Evolutionary conservation across 2,329 filamentous ascomycete species (phyloP), one percentile per base, ranked within the genome.

Genomic region (Colletotrichum orbiculare): DNA sequence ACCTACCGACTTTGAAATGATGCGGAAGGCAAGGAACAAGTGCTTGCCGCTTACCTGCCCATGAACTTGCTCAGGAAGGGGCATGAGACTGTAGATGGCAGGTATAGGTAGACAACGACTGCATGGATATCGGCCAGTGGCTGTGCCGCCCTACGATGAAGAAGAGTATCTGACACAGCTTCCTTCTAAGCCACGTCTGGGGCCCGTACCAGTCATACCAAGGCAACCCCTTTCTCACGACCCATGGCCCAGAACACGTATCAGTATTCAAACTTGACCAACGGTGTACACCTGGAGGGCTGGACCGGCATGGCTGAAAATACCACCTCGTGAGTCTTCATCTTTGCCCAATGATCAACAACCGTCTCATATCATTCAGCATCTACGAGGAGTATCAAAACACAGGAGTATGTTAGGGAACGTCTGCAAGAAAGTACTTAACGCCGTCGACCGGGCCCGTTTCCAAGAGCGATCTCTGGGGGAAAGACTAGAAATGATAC

Each of bases 401-500:
- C 43, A 46, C 42, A 13, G 42, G 42, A 13, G 42, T 13, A 8
- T 10, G 42, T 8, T 9, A 10, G 11, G 15, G 15, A 10, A 45
- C 42, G 8, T 45, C 42, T 7, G 6, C 8, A 17, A 45, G 43
- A n/a, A 46, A 46, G 4, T 3, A 12, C 8, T n/a, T 46, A 4
- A 46, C 43, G 8, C 10, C 43, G 12, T 46, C 43, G 12, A n/a
- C 43, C 8, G 43, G 43, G 15, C 12, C 43, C 8, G 8, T 46
- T 4, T 46, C 43, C 43, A 46, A 13, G 15, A 46, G 9, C 15
- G 43, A 46, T n/a, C 43, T 46, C 15, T 46, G 43, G 43, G 43
- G 43, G 12, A 46, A 46, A 8, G 43, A 11, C 6, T 61, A 39
- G 37, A 61, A 41, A 49, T 48, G 58, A 37, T 55, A 48, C 45